Base-by-base conservation (phyloP, 805 yeast species). In the Zygosaccharomyces siamensis region DNA sequence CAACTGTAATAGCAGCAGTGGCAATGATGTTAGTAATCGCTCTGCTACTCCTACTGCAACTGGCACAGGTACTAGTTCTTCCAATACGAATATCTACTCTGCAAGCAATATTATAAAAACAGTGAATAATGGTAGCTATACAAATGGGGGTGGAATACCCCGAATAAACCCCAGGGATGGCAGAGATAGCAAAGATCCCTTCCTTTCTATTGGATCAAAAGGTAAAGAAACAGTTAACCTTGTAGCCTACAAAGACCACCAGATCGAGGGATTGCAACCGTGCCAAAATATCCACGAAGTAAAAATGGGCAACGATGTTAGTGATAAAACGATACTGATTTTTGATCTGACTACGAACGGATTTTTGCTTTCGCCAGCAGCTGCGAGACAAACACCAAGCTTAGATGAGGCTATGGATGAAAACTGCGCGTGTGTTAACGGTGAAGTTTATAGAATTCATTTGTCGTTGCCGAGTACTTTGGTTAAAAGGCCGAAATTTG, bases 381-480 rank as follows among this genome's bases (percentile, higher is more conserved):
- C 52, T 16, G 43, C 46, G 18, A 30, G 27, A 14, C 47, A 39
- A 6, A 30, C 42, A 23, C 36, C 38, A 23, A 27, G 24, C 14
- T 27, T 35, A 8, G 44, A 23, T 24, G 37, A 14, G 18, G 20
- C 12, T 26, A 23, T 14, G 7, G 49, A 21, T 5, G 50, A 47
- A 12, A 40, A 37, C 20, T 39, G 37, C 7, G 39, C 24, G 16
- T n/a, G 50, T 28, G 43, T 49, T 14, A 47, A 37, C 14, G 48
- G 46, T 21, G 53, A 55, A 27, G 44, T 57, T n/a, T 47, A 55
- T 21, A 54, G 54, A 30, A 52, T 63, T 16, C 67, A 65, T 48
- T 45, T 66, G 21, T 58, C 60, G 18, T 57, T 64, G 35, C 70
- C 70, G 4, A 60, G 63, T 16, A 66, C 70, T 1, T 45, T 66